These are phyloP conservation scores for Chlorella variabilis DNA, from an alignment of 163 green algal species.

Conservation along the genomic window DNA sequence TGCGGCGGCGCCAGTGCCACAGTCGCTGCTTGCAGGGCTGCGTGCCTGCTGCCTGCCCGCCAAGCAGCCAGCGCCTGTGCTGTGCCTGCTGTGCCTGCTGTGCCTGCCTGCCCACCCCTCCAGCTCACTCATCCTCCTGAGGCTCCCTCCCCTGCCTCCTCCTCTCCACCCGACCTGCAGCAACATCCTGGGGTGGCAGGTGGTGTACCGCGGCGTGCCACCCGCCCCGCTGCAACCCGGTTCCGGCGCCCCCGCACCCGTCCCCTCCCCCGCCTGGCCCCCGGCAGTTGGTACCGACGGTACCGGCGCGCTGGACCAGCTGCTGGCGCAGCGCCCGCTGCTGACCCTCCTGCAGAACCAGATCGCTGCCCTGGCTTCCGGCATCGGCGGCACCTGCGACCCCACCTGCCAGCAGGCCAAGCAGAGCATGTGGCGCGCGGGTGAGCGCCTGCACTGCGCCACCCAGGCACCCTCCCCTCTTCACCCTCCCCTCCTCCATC, in stretches of 20 bases:
- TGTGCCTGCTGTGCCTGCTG: neutral
- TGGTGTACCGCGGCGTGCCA: neutral
- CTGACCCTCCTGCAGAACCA: slow-evolving; percentile 11
- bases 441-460: neutral
- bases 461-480: neutral
- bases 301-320: slow-evolving; percentile 8
- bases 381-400: slow-evolving; percentile 11
- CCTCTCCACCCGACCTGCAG: neutral
- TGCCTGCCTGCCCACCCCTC: too few species aligned
- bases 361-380: neutral
- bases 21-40: too few species aligned
- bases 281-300: neutral
- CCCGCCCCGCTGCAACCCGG: neutral
- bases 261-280: neutral
- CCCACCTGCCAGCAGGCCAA: slow-evolving; percentile 1
- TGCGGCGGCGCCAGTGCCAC: too few species aligned
- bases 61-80: neutral
- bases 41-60: neutral
- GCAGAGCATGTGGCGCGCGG: slow-evolving; percentile 26
- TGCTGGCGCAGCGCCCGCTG: slow-evolving; percentile 19
- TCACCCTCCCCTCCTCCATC: neutral
- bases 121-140: neutral
- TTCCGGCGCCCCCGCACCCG: neutral
- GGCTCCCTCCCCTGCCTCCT: too few species aligned
- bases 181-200: slow-evolving; percentile 16